Evolutionary conservation across 352 stramenopile genomes (phyloP), one percentile per base, ranked within the genome.

Genomic region (Peronospora belbahrii): DNA sequence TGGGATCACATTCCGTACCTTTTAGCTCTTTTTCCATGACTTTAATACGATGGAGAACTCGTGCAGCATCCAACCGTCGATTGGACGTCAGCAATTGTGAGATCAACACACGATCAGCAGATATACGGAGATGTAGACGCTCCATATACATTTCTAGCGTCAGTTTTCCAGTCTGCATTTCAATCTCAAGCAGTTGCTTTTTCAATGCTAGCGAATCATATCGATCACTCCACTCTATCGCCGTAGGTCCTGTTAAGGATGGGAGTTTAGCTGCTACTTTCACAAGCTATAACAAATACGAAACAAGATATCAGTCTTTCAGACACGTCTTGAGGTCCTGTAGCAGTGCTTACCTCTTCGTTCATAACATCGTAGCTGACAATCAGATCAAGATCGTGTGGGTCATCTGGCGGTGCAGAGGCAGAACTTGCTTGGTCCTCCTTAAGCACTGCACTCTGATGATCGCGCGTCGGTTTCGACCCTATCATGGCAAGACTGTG

Each of bases 351-450:
- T 45, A 90, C 79, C 72, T 91, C 80, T 63, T 91, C 74, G 30
- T 80, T 85, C 13, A 91, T 86, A 43, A 91, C 77, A 43, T 91
- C 80, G 62, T 91, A 91, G 62, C 80, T 91, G 39, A 87, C 43
- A 42, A 91, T 86, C 33, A 85, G 25, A 54, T 89, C 77, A 8
- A 85, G 41, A 52, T 80, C 52, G 30, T 88, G 77, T 4, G 75
- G 70, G 34, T 91, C 58, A 6, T 62, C 57, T 5, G 50, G 2
- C 2, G 41, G 28, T 22, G 22, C 11, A 19, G 33, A 11, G 2
- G 6, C 14, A 44, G 28, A 23, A 45, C n/a, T 5, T 32, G 13
- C 13, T 48, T 61, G 17, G 2, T 40, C 31, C 3, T 53, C 27
- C 13, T 38, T 9, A 20, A 32, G n/a, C 3, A 31, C 20, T 34